Evolutionary conservation across 2,329 filamentous ascomycete species (phyloP).

Genomic region (Fusarium floridanum): DNA sequence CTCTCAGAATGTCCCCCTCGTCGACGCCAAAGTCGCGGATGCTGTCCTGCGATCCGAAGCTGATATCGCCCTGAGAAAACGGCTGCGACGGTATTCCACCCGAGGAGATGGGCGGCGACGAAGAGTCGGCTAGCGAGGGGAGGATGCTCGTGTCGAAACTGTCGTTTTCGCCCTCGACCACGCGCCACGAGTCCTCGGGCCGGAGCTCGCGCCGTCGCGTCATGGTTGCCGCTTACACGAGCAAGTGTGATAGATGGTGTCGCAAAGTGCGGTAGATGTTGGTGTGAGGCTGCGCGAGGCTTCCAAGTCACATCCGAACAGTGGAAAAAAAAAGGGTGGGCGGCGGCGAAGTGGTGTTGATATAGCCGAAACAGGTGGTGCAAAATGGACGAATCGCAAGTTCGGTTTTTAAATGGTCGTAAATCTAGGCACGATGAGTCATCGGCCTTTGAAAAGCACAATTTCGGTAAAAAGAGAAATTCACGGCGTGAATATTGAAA

Average conservation of each 20-base stretch:
- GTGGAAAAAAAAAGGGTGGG: neutral
- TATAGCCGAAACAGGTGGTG: neutral
- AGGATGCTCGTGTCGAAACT: conserved; percentile 70
- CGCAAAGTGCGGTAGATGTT: neutral
- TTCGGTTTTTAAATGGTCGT: neutral
- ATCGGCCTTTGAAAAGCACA: conserved; percentile 8
- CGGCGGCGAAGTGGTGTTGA: conserved; percentile 11
- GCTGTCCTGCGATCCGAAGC: conserved; percentile 66
- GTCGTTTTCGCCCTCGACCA: conserved; percentile 72
- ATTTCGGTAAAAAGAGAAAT: neutral
- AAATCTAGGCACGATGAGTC: conserved; percentile 24
- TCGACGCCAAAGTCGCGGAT: conserved; percentile 66
- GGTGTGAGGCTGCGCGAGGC: neutral
- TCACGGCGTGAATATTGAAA: conserved; percentile 12
- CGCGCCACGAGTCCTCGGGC: conserved; percentile 70
- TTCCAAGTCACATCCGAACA: conserved; percentile 19
- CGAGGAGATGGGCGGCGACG: conserved; percentile 54
- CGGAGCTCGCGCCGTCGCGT: conserved; percentile 41
- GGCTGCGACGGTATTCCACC: conserved; percentile 61
- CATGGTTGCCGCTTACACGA: conserved; percentile 28
- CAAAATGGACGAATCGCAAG: conserved; percentile 14
- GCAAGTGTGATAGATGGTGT: neutral
- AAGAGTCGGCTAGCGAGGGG: conserved; percentile 55
- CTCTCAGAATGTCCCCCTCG: conserved; percentile 66
- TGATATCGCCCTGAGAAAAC: conserved; percentile 57